A percentile compares a stretch with the other conserved stretches of the same genome.
phyloP scores from a whole-genome alignment of 1,284 basidiomycete genomes.

The Microbotryum saponariae region DNA sequence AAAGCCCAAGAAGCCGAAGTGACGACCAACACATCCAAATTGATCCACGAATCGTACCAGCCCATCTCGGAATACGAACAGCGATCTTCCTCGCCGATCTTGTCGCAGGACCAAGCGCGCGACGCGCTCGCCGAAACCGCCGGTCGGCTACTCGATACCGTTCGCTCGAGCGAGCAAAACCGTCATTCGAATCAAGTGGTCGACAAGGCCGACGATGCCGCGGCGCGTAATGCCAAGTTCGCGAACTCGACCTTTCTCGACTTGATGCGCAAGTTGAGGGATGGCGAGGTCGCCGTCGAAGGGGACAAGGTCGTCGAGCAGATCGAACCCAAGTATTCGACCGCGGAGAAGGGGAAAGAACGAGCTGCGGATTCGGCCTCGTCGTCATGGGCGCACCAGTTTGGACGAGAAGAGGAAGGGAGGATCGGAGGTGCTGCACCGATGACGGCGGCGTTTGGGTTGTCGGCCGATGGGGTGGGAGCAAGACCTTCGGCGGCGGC shows the following conservation, averaged over 20 bases:
- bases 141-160: slow-evolving; percentile 40
- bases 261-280: slow-evolving; percentile 76
- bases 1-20: not conserved
- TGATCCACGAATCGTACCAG: not conserved
- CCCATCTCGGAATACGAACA: slow-evolving; percentile 8
- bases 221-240: slow-evolving; percentile 69
- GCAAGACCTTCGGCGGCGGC: not conserved
- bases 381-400: slow-evolving; percentile 30
- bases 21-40: not conserved
- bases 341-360: slow-evolving; percentile 32
- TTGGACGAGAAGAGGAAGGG: slow-evolving; percentile 38
- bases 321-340: slow-evolving; percentile 39
- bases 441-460: slow-evolving; percentile 16
- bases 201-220: not conserved
- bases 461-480: too few relatives aligned
- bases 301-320: slow-evolving; percentile 65
- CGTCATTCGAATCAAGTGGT: slow-evolving; percentile 4
- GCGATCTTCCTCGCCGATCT: not conserved
- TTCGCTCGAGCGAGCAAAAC: slow-evolving; percentile 28
- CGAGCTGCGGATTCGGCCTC: slow-evolving; percentile 36
- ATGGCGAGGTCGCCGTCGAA: slow-evolving; percentile 72
- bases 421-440: slow-evolving; percentile 30
- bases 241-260: slow-evolving; percentile 77
- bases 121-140: slow-evolving; percentile 43
- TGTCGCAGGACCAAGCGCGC: slow-evolving; percentile 25